A percentile compares a stretch with the other conserved stretches of the same genome.
Evolutionary conservation across 345 rosid species (phyloP).

Genomic region (Raphanus sativus): DNA sequence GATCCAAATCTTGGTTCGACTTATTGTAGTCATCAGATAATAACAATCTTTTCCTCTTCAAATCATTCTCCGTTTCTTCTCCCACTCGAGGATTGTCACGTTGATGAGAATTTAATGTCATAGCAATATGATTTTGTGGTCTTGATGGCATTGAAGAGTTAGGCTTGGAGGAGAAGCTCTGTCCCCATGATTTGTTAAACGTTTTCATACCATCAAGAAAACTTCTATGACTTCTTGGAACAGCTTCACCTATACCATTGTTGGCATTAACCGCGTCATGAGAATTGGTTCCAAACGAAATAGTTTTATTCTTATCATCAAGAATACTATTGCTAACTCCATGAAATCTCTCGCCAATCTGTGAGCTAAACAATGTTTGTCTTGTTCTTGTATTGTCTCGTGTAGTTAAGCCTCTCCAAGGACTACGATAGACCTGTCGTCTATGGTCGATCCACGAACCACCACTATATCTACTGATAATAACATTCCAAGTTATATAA

Average conservation of each 20-base stretch:
- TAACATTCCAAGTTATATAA: background rate
- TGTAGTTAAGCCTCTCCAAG: constrained; percentile 41
- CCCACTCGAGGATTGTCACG: constrained; percentile 21
- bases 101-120: constrained; percentile 14
- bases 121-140: constrained; percentile 18
- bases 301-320: constrained; percentile 35
- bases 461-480: constrained; percentile 48
- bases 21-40: constrained; percentile 31
- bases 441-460: constrained; percentile 46
- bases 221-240: constrained; percentile 33
- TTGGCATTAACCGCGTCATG: constrained; percentile 19
- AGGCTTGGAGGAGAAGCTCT: constrained; percentile 31
- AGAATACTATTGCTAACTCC: constrained; percentile 32
- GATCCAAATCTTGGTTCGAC: constrained; percentile 47
- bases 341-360: constrained; percentile 30
- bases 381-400: constrained; percentile 39
- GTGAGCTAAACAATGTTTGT: constrained; percentile 42
- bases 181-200: constrained; percentile 40
- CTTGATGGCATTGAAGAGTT: constrained; percentile 27
- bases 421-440: constrained; percentile 35
- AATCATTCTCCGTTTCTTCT: constrained; percentile 30
- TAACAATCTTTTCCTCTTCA: constrained; percentile 47
- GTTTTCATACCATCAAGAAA: constrained; percentile 38
- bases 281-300: constrained; percentile 31
- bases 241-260: constrained; percentile 25